Evolutionary conservation across 441 rosid species (phyloP).

Genomic region (Populus trichocarpa): DNA sequence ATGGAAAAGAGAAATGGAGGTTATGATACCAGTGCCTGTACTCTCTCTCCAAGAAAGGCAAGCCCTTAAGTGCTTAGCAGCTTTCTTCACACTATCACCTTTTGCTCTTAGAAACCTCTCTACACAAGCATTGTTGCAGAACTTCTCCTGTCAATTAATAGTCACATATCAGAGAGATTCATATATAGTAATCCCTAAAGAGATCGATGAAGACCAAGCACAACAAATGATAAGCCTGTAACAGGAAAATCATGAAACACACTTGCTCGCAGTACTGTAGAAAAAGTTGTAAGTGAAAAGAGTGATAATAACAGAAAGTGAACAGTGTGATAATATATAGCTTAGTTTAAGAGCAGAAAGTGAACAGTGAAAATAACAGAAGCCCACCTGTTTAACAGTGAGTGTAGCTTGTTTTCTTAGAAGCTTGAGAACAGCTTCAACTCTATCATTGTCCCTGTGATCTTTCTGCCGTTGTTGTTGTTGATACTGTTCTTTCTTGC

Average conservation of each 20-base stretch:
- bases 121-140: conserved; percentile 70
- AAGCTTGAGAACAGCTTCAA: conserved; percentile 60
- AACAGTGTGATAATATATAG: background rate
- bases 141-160: conserved; percentile 63
- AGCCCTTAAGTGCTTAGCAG: conserved; percentile 68
- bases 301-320: too few relatives aligned
- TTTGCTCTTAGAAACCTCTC: conserved; percentile 72
- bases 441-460: conserved; percentile 27
- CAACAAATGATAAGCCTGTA: background rate
- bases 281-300: background rate
- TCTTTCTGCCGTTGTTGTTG: conserved; percentile 13
- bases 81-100: conserved; percentile 77
- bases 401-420: conserved; percentile 69
- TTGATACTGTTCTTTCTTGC: conserved; percentile 44
- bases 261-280: background rate
- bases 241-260: background rate
- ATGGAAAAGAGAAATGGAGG: background rate
- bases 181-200: background rate
- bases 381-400: conserved; percentile 71
- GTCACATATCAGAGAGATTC: background rate
- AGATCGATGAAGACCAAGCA: background rate
- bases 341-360: background rate
- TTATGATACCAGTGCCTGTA: conserved; percentile 50
- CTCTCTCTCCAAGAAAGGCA: conserved; percentile 90
- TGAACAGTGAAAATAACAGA: background rate